Evolutionary conservation across 106 monocot species (phyloP).

Genomic region (Allium cepa): DNA sequence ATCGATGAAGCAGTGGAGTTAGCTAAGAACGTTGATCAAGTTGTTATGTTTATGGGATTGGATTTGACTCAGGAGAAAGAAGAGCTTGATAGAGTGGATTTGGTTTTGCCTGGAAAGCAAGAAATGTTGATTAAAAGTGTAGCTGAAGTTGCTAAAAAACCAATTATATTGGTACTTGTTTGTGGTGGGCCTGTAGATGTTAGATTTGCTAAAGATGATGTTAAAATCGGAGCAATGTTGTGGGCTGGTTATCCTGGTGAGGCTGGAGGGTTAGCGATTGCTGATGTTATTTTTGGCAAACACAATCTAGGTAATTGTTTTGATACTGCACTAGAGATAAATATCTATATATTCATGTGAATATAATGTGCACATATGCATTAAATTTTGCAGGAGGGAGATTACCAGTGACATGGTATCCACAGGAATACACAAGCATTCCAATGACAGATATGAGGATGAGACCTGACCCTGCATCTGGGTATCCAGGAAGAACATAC

Average conservation of each 20-base stretch:
- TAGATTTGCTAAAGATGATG: conserved; percentile 48
- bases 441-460: conserved; percentile 94
- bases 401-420: conserved; percentile 89
- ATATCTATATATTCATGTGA: too few species aligned
- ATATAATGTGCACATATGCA: too few species aligned
- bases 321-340: neutral
- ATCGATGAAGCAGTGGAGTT: conserved; percentile 45
- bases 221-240: conserved; percentile 54
- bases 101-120: conserved; percentile 83
- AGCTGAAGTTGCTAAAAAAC: conserved; percentile 30
- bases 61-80: conserved; percentile 68
- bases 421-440: conserved; percentile 68
- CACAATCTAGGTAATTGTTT: conserved; percentile 57
- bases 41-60: conserved; percentile 65
- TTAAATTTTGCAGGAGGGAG: conserved; percentile 38
- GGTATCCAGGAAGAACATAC: conserved; percentile 80
- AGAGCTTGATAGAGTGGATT: conserved; percentile 61
- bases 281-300: conserved; percentile 69
- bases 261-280: conserved; percentile 61
- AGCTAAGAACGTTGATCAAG: conserved; percentile 47
- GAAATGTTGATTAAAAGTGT: conserved; percentile 46
- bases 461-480: conserved; percentile 65
- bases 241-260: conserved; percentile 96
- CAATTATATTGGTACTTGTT: conserved; percentile 67
- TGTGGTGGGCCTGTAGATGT: conserved; percentile 86